Percentiles rank a stretch among this genome's conserved stretches.
Conservation (phyloP, 2,329 filamentous ascomycete genomes). For the Pseudogymnoascus sp. region DNA sequence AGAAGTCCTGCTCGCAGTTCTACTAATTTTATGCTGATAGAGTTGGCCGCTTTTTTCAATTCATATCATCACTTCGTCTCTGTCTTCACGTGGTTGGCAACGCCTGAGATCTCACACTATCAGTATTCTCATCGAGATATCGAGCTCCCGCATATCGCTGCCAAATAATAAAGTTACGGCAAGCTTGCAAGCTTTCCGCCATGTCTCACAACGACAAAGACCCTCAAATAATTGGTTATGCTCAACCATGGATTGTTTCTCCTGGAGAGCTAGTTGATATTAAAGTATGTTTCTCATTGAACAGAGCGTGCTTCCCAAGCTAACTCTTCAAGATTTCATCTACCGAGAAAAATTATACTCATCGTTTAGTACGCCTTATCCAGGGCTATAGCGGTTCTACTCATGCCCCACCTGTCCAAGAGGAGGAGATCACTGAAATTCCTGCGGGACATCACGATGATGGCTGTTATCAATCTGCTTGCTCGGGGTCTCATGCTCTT, state of each 20-base stretch:
- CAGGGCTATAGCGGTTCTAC: constrained; percentile 12
- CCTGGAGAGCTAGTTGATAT: constrained; percentile 19
- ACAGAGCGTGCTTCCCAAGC: neutral
- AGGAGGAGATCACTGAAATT: constrained; percentile 9
- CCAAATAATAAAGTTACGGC: neutral
- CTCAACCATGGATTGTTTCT: constrained; percentile 19
- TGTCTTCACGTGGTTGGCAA: neutral
- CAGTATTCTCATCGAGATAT: neutral
- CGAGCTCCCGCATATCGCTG: neutral
- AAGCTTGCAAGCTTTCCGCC: neutral
- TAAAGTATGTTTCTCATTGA: constrained; percentile 13
- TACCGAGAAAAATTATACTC: constrained; percentile 13
- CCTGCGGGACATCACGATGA: neutral
- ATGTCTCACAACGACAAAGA: neutral
- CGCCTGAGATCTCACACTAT: neutral
- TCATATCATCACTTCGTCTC: neutral
- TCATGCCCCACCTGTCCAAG: constrained; percentile 10
- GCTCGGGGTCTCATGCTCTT: neutral
- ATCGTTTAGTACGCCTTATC: constrained; percentile 14
- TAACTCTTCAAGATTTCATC: constrained; percentile 14
- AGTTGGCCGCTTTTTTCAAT: neutral
- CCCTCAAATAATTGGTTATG: constrained; percentile 19
- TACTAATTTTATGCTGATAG: neutral
- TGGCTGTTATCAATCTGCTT: neutral
- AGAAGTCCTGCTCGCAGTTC: neutral